Evolutionary conservation across 371 early-diverging fungal genomes (phyloP), one percentile per base, ranked within the genome.

Genomic region (Mortierella sp.): DNA sequence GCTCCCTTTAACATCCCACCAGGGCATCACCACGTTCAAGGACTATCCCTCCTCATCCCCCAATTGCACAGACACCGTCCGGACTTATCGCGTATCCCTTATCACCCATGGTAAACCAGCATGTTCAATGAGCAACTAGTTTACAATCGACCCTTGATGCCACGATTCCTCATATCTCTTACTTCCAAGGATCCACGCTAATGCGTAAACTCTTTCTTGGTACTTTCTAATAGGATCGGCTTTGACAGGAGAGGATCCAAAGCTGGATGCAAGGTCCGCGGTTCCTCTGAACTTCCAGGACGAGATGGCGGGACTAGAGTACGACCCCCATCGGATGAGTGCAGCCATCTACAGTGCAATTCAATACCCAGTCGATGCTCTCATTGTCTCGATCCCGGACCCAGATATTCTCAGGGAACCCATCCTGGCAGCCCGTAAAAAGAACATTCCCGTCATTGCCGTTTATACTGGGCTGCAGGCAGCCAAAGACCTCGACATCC

Each of bases 351-450:
- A 76, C 28, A 71, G 46, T 0, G 82, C 79, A 9, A 55, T 76
- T 37, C 64, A 74, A 3, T 11, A 46, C 28, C 34, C 69, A 16
- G 75, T 69, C 40, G 53, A 86, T 31, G 86, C 73, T 26, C 61
- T 86, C 54, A 71, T 86, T 40, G 78, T 86, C 59, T 86, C 86
- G 26, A 81, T 86, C 46, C 86, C 86, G 0, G 82, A 81, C 37
- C 48, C n/a, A 44, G 79, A 78, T 6, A 53, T 37, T 14, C 75
- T 86, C 24, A 67, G 40, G 54, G 86, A 28, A 19, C 69, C 81
- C 6, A 64, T 86, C 28, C 44, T 26, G 3, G 67, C 46, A 8
- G 86, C 81, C 48, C 61, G 37, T 14, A 64, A 57, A 28, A 76
- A 57, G 13, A 69, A 74, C 31, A 86, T 86, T 59, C 82, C 86